phyloP scores from a whole-genome alignment of 1,139 yeast genomes.

The Yamadazyma trypodendri region DNA sequence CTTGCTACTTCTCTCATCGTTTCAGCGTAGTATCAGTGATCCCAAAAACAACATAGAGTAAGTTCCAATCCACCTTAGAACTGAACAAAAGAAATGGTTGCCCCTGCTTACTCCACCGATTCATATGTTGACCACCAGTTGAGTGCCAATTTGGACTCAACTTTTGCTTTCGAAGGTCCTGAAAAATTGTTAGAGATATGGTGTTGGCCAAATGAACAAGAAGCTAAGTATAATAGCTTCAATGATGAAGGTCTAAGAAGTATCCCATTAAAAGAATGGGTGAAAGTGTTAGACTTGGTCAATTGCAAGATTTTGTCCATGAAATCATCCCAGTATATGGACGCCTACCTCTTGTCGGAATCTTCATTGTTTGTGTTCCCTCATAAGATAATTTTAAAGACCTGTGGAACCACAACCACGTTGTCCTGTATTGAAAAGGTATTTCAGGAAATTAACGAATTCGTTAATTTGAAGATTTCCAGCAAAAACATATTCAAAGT shows the following conservation, averaged over 20 bases:
- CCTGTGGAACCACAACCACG: conserved; percentile 96
- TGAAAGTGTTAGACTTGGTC: conserved; percentile 71
- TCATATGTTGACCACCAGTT: conserved; percentile 72
- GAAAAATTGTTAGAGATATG: conserved; percentile 90
- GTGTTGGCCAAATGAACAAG: conserved; percentile 54
- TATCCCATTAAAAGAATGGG: conserved; percentile 70
- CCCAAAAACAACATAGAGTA: conserved; percentile 31
- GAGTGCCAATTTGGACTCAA: conserved; percentile 78
- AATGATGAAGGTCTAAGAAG: conserved; percentile 53
- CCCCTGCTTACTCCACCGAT: conserved; percentile 45
- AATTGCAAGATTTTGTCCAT: conserved; percentile 86
- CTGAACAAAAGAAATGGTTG: conserved; percentile 33
- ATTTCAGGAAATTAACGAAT: conserved; percentile 38
- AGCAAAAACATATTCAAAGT: conserved; percentile 56
- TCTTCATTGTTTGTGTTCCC: conserved; percentile 87
- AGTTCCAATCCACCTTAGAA: conserved; percentile 41
- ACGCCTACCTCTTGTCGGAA: conserved; percentile 86
- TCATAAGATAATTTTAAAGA: conserved; percentile 81
- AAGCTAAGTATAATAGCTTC: conserved; percentile 36
- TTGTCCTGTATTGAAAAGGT: conserved; percentile 71
- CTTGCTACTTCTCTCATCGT: conserved; percentile 54
- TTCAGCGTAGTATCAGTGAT: conserved; percentile 21
- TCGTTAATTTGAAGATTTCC: conserved; percentile 16
- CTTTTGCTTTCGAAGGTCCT: conserved; percentile 95
- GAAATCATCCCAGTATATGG: conserved; percentile 63